Percentiles rank a stretch among this genome's conserved stretches.
These are phyloP conservation scores for Cryptococcus sp. DNA, from an alignment of 1,284 basidiomycete species.

Conservation along the genomic window DNA sequence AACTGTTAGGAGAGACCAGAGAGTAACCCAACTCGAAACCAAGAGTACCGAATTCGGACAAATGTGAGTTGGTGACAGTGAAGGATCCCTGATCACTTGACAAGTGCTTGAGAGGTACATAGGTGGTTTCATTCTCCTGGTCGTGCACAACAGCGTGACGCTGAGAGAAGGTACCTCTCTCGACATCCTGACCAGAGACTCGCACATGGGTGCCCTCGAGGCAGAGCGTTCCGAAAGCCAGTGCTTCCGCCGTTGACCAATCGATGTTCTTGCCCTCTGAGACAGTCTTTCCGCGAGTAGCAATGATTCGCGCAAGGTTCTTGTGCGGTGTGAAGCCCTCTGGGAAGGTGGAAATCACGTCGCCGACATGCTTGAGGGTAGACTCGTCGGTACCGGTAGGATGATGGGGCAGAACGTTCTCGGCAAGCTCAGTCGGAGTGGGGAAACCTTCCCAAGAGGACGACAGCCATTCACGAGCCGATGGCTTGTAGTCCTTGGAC, in stretches of 20 bases:
- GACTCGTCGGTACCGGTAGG: slow-evolving; percentile 79
- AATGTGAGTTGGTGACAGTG: slow-evolving; percentile 93
- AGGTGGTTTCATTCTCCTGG: slow-evolving; percentile 88
- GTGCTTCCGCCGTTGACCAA: slow-evolving; percentile 98
- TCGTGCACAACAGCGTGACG: slow-evolving; percentile 97
- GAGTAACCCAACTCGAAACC: slow-evolving; percentile 99
- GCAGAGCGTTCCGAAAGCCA: slow-evolving; percentile 91
- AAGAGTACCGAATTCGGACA: slow-evolving; percentile 93
- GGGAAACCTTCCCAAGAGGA: slow-evolving; percentile 99
- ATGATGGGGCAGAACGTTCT: slow-evolving; percentile 85
- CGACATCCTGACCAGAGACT: slow-evolving; percentile 96
- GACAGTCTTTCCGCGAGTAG: slow-evolving; percentile 82
- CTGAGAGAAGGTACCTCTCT: slow-evolving; percentile 99
- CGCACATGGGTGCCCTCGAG: slow-evolving; percentile 94
- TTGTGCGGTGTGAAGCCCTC: slow-evolving; percentile 83
- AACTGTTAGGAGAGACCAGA: slow-evolving; percentile 87
- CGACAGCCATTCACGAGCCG: slow-evolving; percentile 94
- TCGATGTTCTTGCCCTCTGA: slow-evolving; percentile 91
- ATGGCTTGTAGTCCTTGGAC: slow-evolving; percentile 91
- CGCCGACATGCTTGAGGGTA: slow-evolving; percentile 81
- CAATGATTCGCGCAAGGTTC: slow-evolving; percentile 92
- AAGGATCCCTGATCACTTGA: slow-evolving; percentile 85
- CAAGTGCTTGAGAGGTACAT: slow-evolving; percentile 86
- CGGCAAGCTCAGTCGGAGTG: slow-evolving; percentile 90
- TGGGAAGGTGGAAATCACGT: slow-evolving; percentile 82